Conservation (phyloP, 352 stramenopile genomes). For the Globisporangium alternatum region DNA sequence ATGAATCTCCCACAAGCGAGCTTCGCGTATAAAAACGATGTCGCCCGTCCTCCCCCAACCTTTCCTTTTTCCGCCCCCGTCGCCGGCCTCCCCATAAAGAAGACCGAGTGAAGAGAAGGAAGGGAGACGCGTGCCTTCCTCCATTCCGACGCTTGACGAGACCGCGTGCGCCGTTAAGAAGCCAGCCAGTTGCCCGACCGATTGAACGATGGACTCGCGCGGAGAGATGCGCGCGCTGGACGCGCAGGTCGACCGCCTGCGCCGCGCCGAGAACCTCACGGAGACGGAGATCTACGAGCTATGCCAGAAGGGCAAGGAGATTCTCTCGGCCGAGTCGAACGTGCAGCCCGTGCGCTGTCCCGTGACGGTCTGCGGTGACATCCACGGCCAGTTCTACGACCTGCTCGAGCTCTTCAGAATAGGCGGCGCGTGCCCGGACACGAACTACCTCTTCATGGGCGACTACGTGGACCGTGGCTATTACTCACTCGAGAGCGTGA, state of each 20-base stretch:
- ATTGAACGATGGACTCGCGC: conserved; percentile 53
- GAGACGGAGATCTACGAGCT: conserved; percentile 89
- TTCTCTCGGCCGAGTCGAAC: conserved; percentile 81
- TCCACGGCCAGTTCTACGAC: conserved; percentile 90
- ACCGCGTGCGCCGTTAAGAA: neutral
- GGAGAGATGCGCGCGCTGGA: conserved; percentile 86
- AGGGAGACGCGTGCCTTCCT: neutral
- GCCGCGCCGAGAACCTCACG: conserved; percentile 84
- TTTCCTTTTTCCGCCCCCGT: conserved; percentile 4
- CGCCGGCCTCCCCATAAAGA: neutral
- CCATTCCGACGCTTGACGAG: neutral
- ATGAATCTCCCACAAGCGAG: neutral
- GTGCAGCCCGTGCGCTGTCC: conserved; percentile 83
- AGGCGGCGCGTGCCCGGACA: conserved; percentile 83
- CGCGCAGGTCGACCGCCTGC: conserved; percentile 81
- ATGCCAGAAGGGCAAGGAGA: conserved; percentile 89
- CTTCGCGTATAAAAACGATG: neutral
- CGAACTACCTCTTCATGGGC: conserved; percentile 91
- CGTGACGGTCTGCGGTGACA: conserved; percentile 87
- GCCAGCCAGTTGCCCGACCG: neutral
- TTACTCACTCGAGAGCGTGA: conserved; percentile 85
- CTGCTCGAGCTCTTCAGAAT: conserved; percentile 89
- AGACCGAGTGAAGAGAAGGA: neutral
- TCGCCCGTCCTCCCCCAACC: neutral
- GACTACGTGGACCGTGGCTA: conserved; percentile 90